A percentile compares a stretch with the other conserved stretches of the same genome.
Conservation (phyloP, 2,329 filamentous ascomycete genomes). For the Chaetomiaceae sp. region DNA sequence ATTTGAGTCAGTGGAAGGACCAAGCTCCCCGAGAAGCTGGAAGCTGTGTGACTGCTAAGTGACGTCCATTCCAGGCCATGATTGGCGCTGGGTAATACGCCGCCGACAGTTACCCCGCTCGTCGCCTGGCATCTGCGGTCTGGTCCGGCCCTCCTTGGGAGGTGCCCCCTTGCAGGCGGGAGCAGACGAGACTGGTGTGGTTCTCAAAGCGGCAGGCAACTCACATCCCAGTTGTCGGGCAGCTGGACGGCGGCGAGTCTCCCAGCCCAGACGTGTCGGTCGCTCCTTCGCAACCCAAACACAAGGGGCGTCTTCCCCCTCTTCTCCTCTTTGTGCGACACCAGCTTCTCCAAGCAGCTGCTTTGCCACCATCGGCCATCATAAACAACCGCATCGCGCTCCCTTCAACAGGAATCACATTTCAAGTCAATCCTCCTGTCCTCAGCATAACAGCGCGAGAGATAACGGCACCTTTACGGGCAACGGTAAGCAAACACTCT, state of each 20-base stretch:
- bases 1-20: conserved; percentile 14
- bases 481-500: conserved; percentile 7
- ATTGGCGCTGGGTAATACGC: conserved; percentile 26
- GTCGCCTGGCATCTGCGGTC: conserved; percentile 10
- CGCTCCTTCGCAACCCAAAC: conserved; percentile 14
- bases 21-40: background rate
- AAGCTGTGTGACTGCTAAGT: conserved; percentile 18
- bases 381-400: background rate
- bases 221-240: conserved; percentile 5
- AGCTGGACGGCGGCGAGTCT: conserved; percentile 2
- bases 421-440: background rate
- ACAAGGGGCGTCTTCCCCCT: conserved; percentile 20
- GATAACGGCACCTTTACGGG: background rate
- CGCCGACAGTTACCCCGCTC: conserved; percentile 28
- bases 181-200: conserved; percentile 2
- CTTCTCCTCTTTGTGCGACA: conserved; percentile 19
- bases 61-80: conserved; percentile 22
- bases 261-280: background rate
- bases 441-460: background rate
- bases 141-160: background rate
- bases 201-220: background rate
- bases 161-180: conserved; percentile 1
- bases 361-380: background rate
- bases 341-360: conserved; percentile 1
- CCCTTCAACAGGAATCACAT: background rate